Conservation (phyloP, 139 green algal genomes). For the Edaphochlamys debaryana region DNA sequence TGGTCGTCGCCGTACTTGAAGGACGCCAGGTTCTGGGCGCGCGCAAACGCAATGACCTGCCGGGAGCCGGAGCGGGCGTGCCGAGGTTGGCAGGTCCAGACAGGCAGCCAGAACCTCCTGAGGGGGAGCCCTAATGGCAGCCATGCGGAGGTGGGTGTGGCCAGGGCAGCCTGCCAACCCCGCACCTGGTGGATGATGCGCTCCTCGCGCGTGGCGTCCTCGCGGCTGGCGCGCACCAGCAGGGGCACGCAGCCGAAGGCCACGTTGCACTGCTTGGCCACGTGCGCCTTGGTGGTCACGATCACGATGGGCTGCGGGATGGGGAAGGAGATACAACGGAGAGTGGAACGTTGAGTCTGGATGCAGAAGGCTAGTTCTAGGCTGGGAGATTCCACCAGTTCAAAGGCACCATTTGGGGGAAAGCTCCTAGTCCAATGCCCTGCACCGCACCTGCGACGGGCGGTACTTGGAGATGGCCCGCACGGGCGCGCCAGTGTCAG, state of each 20-base stretch:
- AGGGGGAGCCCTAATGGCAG: too few species aligned
- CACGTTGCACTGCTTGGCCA: conserved; percentile 46
- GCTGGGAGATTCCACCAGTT: too few species aligned
- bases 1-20: conserved; percentile 39
- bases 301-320: conserved; percentile 53
- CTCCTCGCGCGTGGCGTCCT: neutral
- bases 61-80: neutral
- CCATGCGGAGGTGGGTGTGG: too few species aligned
- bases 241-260: conserved; percentile 52
- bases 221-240: conserved; percentile 23
- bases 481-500: conserved; percentile 50
- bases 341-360: too few species aligned
- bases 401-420: too few species aligned
- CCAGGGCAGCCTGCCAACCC: too few species aligned
- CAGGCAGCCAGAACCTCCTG: too few species aligned
- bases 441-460: conserved; percentile 32
- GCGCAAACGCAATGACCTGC: conserved; percentile 28
- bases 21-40: conserved; percentile 16
- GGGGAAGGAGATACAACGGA: too few species aligned
- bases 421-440: too few species aligned
- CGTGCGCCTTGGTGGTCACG: conserved; percentile 29
- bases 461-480: conserved; percentile 70
- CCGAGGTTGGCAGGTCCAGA: neutral
- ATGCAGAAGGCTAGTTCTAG: too few species aligned
- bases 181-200: conserved; percentile 41